A percentile compares a stretch with the other conserved stretches of the same genome.
Evolutionary conservation across 257 asterid species (phyloP).

Genomic region (Euphrasia confusa): DNA sequence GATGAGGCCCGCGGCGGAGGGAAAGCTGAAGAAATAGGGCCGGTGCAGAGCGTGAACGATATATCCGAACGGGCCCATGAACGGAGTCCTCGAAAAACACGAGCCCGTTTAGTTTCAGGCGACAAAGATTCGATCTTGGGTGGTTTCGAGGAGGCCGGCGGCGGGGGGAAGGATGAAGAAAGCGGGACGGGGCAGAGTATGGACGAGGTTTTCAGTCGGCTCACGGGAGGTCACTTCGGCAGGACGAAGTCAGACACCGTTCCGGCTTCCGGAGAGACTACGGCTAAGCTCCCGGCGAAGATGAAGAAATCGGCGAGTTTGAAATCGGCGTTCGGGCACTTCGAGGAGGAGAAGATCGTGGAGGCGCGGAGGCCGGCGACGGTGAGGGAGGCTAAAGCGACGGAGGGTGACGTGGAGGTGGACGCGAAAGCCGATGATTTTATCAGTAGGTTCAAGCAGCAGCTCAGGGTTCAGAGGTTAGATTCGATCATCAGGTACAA

Average conservation of each 20-base stretch:
- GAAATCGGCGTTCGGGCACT: slow-evolving; percentile 55
- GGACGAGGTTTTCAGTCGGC: slow-evolving; percentile 57
- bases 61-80: not conserved
- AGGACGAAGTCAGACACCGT: slow-evolving; percentile 56
- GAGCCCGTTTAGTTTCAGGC: not conserved
- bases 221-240: slow-evolving; percentile 30
- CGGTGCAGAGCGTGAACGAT: too few relatives aligned
- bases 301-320: slow-evolving; percentile 70
- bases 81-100: not conserved
- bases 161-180: slow-evolving; percentile 11
- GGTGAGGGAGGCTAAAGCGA: slow-evolving; percentile 40
- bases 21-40: not conserved
- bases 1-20: slow-evolving; percentile 4
- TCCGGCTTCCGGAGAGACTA: slow-evolving; percentile 51
- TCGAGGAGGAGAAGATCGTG: slow-evolving; percentile 43
- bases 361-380: slow-evolving; percentile 77
- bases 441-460: slow-evolving; percentile 76
- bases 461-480: slow-evolving; percentile 76
- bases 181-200: slow-evolving; percentile 24
- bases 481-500: slow-evolving; percentile 71
- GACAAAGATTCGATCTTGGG: not conserved
- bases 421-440: slow-evolving; percentile 81
- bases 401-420: slow-evolving; percentile 52
- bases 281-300: slow-evolving; percentile 41
- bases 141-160: not conserved